phyloP scores from a whole-genome alignment of 495 filamentous ascomycete genomes.

The Aspergillus olivimuriae region DNA sequence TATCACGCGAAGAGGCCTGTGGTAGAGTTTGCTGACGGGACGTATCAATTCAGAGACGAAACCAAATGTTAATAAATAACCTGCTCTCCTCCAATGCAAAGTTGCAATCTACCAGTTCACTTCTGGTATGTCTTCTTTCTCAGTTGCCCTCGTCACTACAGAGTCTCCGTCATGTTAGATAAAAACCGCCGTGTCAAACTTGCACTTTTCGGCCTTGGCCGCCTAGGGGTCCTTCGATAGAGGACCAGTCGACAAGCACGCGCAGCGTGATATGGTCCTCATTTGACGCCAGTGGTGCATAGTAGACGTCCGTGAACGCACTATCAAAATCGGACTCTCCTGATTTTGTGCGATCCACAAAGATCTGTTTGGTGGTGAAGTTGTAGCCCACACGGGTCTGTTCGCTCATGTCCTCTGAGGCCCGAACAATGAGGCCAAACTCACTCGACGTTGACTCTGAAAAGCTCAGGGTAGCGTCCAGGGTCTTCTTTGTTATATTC shows the following conservation, averaged over 20 bases:
- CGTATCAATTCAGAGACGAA: too few relatives aligned
- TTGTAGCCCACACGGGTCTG: constrained; percentile 37
- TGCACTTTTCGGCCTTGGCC: too few relatives aligned
- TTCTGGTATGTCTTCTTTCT: too few relatives aligned
- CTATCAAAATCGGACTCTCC: constrained; percentile 21
- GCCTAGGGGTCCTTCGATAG: too few relatives aligned
- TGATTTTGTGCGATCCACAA: constrained; percentile 24
- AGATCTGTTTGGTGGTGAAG: constrained; percentile 28
- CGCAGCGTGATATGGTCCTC: constrained; percentile 19
- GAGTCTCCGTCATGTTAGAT: too few relatives aligned
- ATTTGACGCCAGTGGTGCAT: constrained; percentile 14
- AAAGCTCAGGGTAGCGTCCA: constrained; percentile 21
- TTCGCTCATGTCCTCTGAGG: constrained; percentile 28
- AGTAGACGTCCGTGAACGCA: constrained; percentile 23
- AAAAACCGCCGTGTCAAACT: too few relatives aligned
- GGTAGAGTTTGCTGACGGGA: too few relatives aligned
- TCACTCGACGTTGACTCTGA: constrained; percentile 5
- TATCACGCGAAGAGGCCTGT: too few relatives aligned
- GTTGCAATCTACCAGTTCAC: too few relatives aligned
- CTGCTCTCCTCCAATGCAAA: too few relatives aligned
- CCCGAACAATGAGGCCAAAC: constrained; percentile 24
- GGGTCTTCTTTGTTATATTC: constrained; percentile 11
- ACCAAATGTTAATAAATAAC: too few relatives aligned
- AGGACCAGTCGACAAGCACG: constrained; percentile 30
- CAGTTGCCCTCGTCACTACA: too few relatives aligned